Base-by-base conservation (phyloP, 2,329 filamentous ascomycete species). In the Colletotrichum endophyticum region DNA sequence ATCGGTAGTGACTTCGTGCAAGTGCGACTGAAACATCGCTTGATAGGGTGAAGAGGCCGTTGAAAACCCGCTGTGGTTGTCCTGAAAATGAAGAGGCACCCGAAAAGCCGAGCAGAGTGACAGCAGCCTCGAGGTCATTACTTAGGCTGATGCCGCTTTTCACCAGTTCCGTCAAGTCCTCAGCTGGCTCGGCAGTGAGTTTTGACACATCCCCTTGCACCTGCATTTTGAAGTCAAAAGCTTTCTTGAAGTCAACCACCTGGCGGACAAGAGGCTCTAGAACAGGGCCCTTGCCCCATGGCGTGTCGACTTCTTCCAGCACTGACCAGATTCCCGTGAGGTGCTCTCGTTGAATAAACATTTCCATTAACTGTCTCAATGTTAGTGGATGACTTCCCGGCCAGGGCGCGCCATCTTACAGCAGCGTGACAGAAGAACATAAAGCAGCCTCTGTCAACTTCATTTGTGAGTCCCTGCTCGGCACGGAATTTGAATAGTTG, bases 351-450 rank as follows among this genome's bases (percentile, higher is more conserved):
- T 73, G 69, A 28, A 75, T 70, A 19, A 76, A 76, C 36, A 62
- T 61, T 36, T 77, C 73, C 73, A 70, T 73, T 4, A 73, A 34
- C 76, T 77, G 1, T 6, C 13, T 7, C 3, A 7, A 6, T 2
- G 30, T 73, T 5, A 69, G 49, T 19, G 11, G 25, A 1, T 1
- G 13, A 5, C 2, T 5, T 22, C 3, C 27, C 39, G 5, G 15
- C 4, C 15, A 11, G 4, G 13, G 4, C 4, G 5, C 19, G 30
- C 2, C 13, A 19, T 56, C 66, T 72, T 39, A 72, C 73, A 25
- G 73, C 73, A 32, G 73, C 69, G 22, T 75, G 73, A 15, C 72
- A 70, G 32, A 68, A 75, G 7, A 75, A 71, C 61, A 66, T 69
- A 27, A 77, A 72, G 12, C 44, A 32, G 13, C 56, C 66, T 27